Conservation (phyloP, 371 early-diverging fungal species). For the Choanephora cucurbitarum region DNA sequence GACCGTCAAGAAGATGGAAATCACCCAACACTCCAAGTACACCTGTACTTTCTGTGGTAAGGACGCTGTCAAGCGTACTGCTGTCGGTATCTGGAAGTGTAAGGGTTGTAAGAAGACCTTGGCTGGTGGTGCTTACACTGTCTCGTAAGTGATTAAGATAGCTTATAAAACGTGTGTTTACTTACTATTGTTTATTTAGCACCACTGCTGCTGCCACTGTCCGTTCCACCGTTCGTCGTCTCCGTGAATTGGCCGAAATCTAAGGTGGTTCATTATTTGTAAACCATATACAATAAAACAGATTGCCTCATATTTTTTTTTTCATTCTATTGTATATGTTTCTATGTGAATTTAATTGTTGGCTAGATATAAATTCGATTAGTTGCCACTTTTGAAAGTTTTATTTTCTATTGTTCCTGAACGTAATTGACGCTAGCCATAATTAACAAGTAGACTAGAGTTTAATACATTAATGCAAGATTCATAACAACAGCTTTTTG, state of each 20-base stretch:
- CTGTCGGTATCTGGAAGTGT: slow-evolving; percentile 99
- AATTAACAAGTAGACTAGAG: too few species aligned
- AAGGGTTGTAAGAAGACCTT: slow-evolving; percentile 94
- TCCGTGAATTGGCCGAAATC: slow-evolving; percentile 92
- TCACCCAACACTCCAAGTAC: slow-evolving; percentile 99
- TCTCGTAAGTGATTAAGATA: slow-evolving; percentile 81
- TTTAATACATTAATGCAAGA: too few species aligned
- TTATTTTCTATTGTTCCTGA: too few species aligned
- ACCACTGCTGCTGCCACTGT: slow-evolving; percentile 93
- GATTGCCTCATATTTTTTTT: neutral
- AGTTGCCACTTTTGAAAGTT: too few species aligned
- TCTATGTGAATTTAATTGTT: neutral
- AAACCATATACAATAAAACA: neutral
- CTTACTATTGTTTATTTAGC: slow-evolving; percentile 30
- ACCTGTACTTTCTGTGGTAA: slow-evolving; percentile 99
- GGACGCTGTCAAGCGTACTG: slow-evolving; percentile 94
- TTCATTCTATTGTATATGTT: neutral
- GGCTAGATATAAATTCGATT: too few species aligned
- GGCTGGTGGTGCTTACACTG: slow-evolving; percentile 99
- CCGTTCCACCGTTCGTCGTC: slow-evolving; percentile 96
- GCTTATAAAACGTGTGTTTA: too few species aligned
- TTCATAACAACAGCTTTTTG: too few species aligned
- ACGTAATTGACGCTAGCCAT: too few species aligned
- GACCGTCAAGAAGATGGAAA: slow-evolving; percentile 99
- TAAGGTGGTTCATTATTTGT: slow-evolving; percentile 49